A percentile compares a stretch with the other conserved stretches of the same genome.
phyloP scores from a whole-genome alignment of 2,329 filamentous ascomycete species.

The Rutstroemia sp. region DNA sequence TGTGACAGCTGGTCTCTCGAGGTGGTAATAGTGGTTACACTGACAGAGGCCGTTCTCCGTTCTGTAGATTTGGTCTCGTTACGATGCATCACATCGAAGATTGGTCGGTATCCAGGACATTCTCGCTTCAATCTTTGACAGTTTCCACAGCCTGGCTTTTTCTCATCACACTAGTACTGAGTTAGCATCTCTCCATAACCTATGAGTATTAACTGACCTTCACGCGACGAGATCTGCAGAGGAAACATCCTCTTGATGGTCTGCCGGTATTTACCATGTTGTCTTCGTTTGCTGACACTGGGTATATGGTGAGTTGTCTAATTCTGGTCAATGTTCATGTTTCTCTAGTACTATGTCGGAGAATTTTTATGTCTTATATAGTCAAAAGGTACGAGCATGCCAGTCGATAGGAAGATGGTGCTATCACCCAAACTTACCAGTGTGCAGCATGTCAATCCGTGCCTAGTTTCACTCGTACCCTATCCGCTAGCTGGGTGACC shows the following conservation, averaged over 20 bases:
- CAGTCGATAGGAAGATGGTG: neutral
- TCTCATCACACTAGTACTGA: slow-evolving; percentile 3
- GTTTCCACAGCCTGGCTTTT: slow-evolving; percentile 21
- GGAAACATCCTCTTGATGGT: slow-evolving; percentile 13
- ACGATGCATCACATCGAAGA: slow-evolving; percentile 2
- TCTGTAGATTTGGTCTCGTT: neutral
- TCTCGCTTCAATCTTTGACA: slow-evolving; percentile 4
- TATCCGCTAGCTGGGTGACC: neutral
- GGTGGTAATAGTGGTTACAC: no score
- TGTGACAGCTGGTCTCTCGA: neutral
- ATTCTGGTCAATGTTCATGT: neutral
- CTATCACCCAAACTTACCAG: neutral
- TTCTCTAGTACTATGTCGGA: neutral
- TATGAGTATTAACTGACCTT: slow-evolving; percentile 5
- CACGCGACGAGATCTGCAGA: slow-evolving; percentile 15
- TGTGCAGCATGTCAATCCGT: neutral
- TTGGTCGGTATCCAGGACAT: slow-evolving; percentile 6
- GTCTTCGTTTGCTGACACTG: neutral
- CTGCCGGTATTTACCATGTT: slow-evolving; percentile 8
- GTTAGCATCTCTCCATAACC: neutral
- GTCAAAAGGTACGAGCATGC: neutral
- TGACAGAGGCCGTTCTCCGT: neutral
- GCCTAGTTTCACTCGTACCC: slow-evolving; percentile 1
- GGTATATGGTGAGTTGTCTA: neutral
- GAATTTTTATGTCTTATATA: neutral